Evolutionary conservation across 768 basidiomycete species (phyloP).

Genomic region (Rhizopogon roseolus): DNA sequence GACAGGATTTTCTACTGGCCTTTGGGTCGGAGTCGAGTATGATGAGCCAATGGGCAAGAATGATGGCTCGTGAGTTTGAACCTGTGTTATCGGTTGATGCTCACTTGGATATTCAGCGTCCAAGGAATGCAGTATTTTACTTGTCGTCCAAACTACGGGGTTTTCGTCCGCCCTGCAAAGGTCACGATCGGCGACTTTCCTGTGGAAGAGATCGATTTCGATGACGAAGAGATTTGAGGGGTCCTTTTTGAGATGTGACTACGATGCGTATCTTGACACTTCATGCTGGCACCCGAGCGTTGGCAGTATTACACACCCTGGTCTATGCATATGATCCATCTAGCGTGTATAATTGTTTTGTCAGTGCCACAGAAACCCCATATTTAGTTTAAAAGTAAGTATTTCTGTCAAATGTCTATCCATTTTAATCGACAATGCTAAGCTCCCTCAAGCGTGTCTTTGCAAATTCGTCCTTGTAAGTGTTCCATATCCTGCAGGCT

Average conservation of each 20-base stretch:
- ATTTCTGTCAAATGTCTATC: too few species aligned
- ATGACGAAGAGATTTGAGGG: conserved; percentile 63
- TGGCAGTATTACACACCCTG: not conserved
- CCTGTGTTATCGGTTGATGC: not conserved
- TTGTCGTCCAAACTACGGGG: conserved; percentile 71
- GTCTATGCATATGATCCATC: not conserved
- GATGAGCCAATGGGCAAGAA: conserved; percentile 97
- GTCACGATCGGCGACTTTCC: conserved; percentile 85
- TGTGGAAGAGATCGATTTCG: conserved; percentile 70
- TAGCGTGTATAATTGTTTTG: not conserved
- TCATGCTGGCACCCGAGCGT: too few species aligned
- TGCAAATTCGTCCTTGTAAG: conserved; percentile 93
- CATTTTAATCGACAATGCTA: conserved; percentile 62
- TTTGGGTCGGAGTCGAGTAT: conserved; percentile 92
- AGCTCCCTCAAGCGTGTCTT: conserved; percentile 74
- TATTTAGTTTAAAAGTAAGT: not conserved
- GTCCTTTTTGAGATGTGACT: not conserved
- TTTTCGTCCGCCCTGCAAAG: conserved; percentile 82
- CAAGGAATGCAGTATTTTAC: conserved; percentile 84
- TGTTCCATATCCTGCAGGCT: conserved; percentile 80
- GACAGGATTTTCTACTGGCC: conserved; percentile 64
- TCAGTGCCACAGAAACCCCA: not conserved
- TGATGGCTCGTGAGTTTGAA: conserved; percentile 77
- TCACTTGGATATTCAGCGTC: conserved; percentile 44
- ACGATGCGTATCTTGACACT: too few species aligned